These are phyloP conservation scores for Microcos paniculata DNA, from an alignment of 345 rosid species.

Conservation along the genomic window DNA sequence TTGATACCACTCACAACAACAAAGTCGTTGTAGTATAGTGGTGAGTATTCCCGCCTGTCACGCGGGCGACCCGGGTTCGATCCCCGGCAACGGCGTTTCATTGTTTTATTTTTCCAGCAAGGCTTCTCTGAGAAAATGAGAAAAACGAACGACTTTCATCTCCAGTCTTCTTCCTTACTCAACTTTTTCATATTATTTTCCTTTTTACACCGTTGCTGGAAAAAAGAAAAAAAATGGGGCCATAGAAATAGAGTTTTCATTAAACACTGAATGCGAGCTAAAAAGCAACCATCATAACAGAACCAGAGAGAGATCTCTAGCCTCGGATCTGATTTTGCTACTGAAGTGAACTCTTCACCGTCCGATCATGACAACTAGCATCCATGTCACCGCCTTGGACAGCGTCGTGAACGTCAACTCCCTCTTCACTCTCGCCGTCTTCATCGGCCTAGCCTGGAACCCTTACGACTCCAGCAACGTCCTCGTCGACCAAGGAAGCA, in stretches of 20 bases:
- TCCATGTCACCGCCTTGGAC: slow-evolving; percentile 87
- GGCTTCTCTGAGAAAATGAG: background rate
- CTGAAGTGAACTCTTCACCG: background rate
- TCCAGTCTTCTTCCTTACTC: background rate
- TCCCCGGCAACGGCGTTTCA: too few relatives aligned
- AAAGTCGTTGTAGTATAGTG: too few relatives aligned
- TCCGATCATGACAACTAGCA: slow-evolving; percentile 57
- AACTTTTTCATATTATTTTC: background rate
- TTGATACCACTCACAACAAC: too few relatives aligned
- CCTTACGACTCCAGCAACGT: slow-evolving; percentile 42
- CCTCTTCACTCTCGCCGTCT: slow-evolving; percentile 89
- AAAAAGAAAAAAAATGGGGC: background rate
- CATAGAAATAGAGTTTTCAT: too few relatives aligned
- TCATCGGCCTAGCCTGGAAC: slow-evolving; percentile 82
- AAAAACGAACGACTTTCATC: too few relatives aligned
- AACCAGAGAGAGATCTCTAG: background rate
- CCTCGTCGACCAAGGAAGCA: slow-evolving; percentile 53
- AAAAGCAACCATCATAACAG: background rate
- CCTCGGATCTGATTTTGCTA: background rate
- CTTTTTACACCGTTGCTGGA: background rate
- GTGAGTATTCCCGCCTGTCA: too few relatives aligned
- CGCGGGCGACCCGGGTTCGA: too few relatives aligned
- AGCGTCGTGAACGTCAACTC: slow-evolving; percentile 83
- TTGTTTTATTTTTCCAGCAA: too few relatives aligned
- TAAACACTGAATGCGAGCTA: background rate